Conservation (phyloP, 805 yeast species). For the Barnettozyma populi region DNA sequence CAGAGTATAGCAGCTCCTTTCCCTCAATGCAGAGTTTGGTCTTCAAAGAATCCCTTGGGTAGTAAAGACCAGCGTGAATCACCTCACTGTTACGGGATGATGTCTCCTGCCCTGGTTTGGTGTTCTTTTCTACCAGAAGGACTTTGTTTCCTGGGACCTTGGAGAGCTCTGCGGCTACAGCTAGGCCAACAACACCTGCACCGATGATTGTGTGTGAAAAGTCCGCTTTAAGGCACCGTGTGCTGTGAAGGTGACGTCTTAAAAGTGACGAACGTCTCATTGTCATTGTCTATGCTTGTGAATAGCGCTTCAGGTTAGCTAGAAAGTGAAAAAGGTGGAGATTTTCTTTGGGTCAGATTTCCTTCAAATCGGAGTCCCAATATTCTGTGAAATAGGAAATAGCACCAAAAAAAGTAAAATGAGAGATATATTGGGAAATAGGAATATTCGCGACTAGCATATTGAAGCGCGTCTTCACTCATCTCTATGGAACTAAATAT, state of each 20-base stretch:
- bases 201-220: slow-evolving; percentile 74
- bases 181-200: slow-evolving; percentile 81
- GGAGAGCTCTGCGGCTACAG: slow-evolving; percentile 68
- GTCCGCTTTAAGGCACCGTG: slow-evolving; percentile 30
- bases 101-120: slow-evolving; percentile 67
- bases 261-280: not conserved
- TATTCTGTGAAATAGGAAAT: not conserved
- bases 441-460: not conserved
- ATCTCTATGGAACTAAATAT: no score
- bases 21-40: slow-evolving; percentile 71
- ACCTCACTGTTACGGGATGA: slow-evolving; percentile 91
- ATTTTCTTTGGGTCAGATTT: not conserved
- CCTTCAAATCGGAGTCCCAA: not conserved
- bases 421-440: no score
- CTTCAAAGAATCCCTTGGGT: slow-evolving; percentile 64
- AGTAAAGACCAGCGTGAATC: slow-evolving; percentile 85
- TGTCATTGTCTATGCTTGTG: not conserved
- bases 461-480: not conserved
- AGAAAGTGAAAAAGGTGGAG: not conserved
- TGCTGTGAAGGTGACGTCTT: slow-evolving; percentile 14
- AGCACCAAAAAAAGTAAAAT: no score
- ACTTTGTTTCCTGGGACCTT: slow-evolving; percentile 44
- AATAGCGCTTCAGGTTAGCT: not conserved
- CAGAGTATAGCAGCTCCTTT: slow-evolving; percentile 57
- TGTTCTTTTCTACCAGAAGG: slow-evolving; percentile 64